These are phyloP conservation scores for Colletotrichum sp. DNA, from an alignment of 2,329 filamentous ascomycete species.

Conservation along the genomic window DNA sequence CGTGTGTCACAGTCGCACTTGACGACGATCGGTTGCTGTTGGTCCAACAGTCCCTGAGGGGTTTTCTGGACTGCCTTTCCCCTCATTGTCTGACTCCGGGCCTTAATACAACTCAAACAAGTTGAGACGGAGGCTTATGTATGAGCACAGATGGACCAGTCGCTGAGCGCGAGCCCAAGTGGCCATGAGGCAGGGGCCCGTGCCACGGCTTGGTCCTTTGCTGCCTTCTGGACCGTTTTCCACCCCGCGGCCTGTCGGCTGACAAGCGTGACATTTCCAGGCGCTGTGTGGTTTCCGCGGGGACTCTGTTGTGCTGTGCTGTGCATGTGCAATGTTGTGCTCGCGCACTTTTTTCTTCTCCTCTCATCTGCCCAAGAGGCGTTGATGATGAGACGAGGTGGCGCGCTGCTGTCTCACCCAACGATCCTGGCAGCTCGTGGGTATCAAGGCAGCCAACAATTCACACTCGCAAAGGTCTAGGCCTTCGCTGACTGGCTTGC, in stretches of 20 bases:
- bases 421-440: background rate
- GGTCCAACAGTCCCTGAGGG: background rate
- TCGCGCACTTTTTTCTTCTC: background rate
- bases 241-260: background rate
- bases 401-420: conserved; percentile 16
- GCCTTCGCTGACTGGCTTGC: background rate
- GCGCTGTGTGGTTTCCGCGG: background rate
- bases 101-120: conserved; percentile 22
- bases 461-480: background rate
- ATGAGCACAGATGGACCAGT: conserved; percentile 10
- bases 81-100: conserved; percentile 9
- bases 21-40: background rate
- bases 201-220: background rate
- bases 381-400: conserved; percentile 16
- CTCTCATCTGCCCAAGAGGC: background rate
- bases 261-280: conserved; percentile 9
- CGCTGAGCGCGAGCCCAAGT: background rate
- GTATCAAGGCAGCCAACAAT: background rate
- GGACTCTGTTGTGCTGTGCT: background rate
- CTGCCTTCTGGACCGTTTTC: background rate
- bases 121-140: conserved; percentile 21
- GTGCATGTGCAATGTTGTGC: background rate
- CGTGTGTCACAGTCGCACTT: background rate
- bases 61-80: background rate
- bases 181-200: conserved; percentile 17